phyloP scores from a whole-genome alignment of 768 basidiomycete species.

The Boletus barrowsii region DNA sequence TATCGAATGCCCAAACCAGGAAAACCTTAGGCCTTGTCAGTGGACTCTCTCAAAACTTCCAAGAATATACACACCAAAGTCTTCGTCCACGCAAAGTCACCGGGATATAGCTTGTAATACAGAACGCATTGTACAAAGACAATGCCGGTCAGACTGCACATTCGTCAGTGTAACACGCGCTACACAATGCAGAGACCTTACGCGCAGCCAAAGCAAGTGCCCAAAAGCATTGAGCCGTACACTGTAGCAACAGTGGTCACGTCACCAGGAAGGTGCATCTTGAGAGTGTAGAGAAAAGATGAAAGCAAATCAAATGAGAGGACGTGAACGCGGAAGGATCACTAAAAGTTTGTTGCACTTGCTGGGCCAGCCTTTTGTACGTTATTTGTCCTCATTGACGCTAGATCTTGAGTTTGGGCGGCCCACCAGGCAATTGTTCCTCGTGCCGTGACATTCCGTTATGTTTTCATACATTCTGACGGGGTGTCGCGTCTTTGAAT shows the following conservation, averaged over 20 bases:
- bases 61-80: constrained; percentile 18
- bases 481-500: background rate
- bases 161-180: constrained; percentile 4
- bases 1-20: constrained; percentile 27
- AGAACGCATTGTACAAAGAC: constrained; percentile 31
- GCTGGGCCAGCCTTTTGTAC: constrained; percentile 25
- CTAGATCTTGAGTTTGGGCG: constrained; percentile 18
- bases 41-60: background rate
- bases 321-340: constrained; percentile 28
- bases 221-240: constrained; percentile 32
- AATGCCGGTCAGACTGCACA: constrained; percentile 27
- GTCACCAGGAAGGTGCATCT: constrained; percentile 26
- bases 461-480: constrained; percentile 5
- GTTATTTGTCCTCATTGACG: constrained; percentile 34
- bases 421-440: constrained; percentile 10
- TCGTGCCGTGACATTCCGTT: constrained; percentile 19
- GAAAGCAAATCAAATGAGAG: constrained; percentile 23
- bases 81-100: constrained; percentile 26
- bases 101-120: constrained; percentile 32
- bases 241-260: constrained; percentile 30
- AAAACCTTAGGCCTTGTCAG: constrained; percentile 18
- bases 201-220: constrained; percentile 31
- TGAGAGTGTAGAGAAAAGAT: background rate
- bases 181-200: constrained; percentile 1
- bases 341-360: constrained; percentile 8